These are phyloP conservation scores for Takashimella koratensis DNA, from an alignment of 1,284 basidiomycete species.

Conservation along the genomic window DNA sequence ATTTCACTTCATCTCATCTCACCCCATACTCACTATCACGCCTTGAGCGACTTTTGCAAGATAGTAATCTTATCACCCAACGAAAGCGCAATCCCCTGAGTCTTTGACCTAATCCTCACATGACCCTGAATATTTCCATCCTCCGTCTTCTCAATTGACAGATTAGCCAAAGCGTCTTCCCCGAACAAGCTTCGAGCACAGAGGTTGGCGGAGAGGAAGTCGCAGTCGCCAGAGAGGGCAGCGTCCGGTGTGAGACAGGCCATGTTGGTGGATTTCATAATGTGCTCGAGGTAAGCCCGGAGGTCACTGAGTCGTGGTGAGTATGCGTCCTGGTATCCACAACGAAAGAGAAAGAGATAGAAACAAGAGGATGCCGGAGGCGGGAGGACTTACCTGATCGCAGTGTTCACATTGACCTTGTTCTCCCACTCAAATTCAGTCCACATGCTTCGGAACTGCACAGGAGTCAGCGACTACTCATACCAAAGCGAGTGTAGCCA, in stretches of 20 bases:
- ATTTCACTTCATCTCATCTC: no score
- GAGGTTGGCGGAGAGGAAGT: slow-evolving; percentile 90
- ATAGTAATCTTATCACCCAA: slow-evolving; percentile 73
- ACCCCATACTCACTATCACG: no score
- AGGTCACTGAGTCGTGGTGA: slow-evolving; percentile 63
- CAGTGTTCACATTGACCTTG: slow-evolving; percentile 84
- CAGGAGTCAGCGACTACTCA: no score
- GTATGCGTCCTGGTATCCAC: no score
- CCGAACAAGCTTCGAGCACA: slow-evolving; percentile 89
- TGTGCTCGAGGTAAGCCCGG: slow-evolving; percentile 77
- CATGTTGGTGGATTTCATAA: slow-evolving; percentile 94
- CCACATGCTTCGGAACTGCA: slow-evolving; percentile 92
- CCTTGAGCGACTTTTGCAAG: slow-evolving; percentile 46
- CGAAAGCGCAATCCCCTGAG: slow-evolving; percentile 91
- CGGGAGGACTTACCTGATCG: slow-evolving; percentile 60
- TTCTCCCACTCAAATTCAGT: slow-evolving; percentile 99
- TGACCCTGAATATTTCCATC: slow-evolving; percentile 79
- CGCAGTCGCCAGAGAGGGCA: slow-evolving; percentile 83
- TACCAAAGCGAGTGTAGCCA: no score
- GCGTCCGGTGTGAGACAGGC: slow-evolving; percentile 92
- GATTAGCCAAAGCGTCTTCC: slow-evolving; percentile 95
- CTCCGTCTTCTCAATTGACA: slow-evolving; percentile 88
- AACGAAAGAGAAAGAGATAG: no score
- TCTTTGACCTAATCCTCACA: slow-evolving; percentile 89
- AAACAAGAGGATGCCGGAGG: not conserved